Evolutionary conservation across 148 eudicot species (phyloP), one percentile per base, ranked within the genome.

Genomic region (Fagopyrum esculentum): DNA sequence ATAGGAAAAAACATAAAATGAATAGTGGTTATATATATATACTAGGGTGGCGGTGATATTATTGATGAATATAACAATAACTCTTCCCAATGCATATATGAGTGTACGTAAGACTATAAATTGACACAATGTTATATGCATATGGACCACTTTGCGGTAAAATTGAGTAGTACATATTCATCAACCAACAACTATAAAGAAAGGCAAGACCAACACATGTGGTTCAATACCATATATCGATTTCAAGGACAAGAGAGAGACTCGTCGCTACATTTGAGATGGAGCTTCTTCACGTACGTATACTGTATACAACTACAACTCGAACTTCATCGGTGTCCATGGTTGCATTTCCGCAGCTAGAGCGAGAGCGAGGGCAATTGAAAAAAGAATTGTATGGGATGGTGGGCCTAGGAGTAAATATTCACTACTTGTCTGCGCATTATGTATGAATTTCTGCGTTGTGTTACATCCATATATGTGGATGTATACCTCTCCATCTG

Each of bases 181-280:
- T 84, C 80, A 85, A 75, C 84, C 83, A 85, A 77, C 80, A 83
- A 81, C 80, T 77, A 80, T 80, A 83, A 85, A 85, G 81, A 66
- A 66, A 87, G 78, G 74, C 79, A 83, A 76, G 81, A 77, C 79
- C 86, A 74, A 76, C 78, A 77, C 15, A 26, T 47, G 35, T 40
- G 50, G 73, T 10, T 35, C 75, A 29, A 13, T 69, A 69, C 71
- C 64, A 43, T 63, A 66, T 74, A 72, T 77, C 48, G 60, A 64
- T 72, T 74, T 7, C 19, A 66, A 45, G 7, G 19, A 6, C 71
- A 35, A 63, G 44, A 66, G 71, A 49, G 52, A 40, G 71, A 66
- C 71, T 47, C 71, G 15, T 66, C 71, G 43, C 71, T 66, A 66
- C 2, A 12, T 40, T 66, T 64, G 26, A 22, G 26, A 22, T 22